These are phyloP conservation scores for Talaromyces sp. DNA, from an alignment of 2,329 filamentous ascomycete genomes.

Conservation along the genomic window DNA sequence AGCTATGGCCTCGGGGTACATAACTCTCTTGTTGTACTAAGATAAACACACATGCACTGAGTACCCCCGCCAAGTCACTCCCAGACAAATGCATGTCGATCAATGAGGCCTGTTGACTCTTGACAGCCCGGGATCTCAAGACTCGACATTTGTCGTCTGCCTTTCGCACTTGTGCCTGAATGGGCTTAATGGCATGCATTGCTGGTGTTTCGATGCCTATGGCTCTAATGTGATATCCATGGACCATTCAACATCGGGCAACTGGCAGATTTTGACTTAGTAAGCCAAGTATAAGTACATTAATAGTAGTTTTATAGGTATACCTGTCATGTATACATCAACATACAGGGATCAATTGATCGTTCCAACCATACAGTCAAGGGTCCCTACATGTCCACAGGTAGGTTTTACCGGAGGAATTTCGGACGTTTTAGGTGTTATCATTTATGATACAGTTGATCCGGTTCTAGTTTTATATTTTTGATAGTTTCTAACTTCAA, in stretches of 20 bases:
- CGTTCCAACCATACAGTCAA: not conserved
- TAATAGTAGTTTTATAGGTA: not conserved
- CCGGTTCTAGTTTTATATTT: too few relatives aligned
- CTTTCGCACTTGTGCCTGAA: not conserved
- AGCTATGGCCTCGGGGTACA: not conserved
- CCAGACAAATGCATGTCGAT: too few relatives aligned
- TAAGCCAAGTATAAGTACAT: not conserved
- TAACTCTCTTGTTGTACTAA: too few relatives aligned
- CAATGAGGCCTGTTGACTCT: too few relatives aligned
- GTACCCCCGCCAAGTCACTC: too few relatives aligned
- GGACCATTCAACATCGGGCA: not conserved
- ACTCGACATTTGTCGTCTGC: not conserved
- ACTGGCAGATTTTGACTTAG: not conserved
- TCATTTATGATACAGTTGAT: not conserved
- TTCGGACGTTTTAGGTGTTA: not conserved
- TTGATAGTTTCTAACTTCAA: not conserved
- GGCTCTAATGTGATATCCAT: not conserved
- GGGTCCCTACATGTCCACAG: too few relatives aligned
- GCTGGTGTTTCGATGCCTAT: not conserved
- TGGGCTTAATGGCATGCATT: not conserved
- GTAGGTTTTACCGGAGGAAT: not conserved
- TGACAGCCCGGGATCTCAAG: not conserved
- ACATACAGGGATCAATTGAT: not conserved
- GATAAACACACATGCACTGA: too few relatives aligned
- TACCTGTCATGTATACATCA: not conserved